Conservation (phyloP, 2,329 filamentous ascomycete species). For the Drechslerella dactyloides region DNA sequence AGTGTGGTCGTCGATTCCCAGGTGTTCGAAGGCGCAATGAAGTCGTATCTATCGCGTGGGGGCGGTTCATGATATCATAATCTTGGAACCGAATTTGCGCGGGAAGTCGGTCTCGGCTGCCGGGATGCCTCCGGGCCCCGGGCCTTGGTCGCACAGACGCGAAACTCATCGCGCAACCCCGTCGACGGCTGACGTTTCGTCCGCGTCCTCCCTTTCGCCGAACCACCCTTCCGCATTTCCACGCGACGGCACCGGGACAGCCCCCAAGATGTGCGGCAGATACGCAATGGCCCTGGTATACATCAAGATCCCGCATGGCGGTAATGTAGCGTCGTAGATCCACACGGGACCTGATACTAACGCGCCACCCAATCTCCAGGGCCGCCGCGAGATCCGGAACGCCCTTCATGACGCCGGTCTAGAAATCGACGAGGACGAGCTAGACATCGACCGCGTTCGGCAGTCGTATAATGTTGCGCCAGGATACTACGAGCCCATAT, state of each 20-base stretch:
- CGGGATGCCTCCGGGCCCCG: constrained; percentile 1
- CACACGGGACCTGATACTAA: background rate
- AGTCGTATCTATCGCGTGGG: background rate
- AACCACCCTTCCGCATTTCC: constrained; percentile 4
- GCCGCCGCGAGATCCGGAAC: constrained; percentile 48
- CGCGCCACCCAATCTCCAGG: constrained; percentile 17
- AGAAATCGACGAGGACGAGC: constrained; percentile 44
- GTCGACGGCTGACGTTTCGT: background rate
- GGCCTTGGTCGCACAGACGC: background rate
- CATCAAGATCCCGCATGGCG: background rate
- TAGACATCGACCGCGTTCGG: constrained; percentile 59
- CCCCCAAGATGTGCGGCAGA: constrained; percentile 44
- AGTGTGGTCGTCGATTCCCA: background rate
- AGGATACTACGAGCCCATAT: constrained; percentile 82
- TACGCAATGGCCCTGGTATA: constrained; percentile 51
- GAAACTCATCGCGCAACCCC: constrained; percentile 11
- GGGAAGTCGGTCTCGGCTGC: background rate
- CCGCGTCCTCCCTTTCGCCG: background rate
- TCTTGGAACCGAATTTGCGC: constrained; percentile 16
- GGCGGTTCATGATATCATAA: background rate
- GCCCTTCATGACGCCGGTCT: constrained; percentile 41
- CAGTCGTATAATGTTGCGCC: constrained; percentile 94
- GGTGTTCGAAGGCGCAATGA: background rate
- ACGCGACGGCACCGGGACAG: background rate
- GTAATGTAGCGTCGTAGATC: background rate